phyloP scores from a whole-genome alignment of 2,329 filamentous ascomycete species.

The Pyrenochaeta sp. region DNA sequence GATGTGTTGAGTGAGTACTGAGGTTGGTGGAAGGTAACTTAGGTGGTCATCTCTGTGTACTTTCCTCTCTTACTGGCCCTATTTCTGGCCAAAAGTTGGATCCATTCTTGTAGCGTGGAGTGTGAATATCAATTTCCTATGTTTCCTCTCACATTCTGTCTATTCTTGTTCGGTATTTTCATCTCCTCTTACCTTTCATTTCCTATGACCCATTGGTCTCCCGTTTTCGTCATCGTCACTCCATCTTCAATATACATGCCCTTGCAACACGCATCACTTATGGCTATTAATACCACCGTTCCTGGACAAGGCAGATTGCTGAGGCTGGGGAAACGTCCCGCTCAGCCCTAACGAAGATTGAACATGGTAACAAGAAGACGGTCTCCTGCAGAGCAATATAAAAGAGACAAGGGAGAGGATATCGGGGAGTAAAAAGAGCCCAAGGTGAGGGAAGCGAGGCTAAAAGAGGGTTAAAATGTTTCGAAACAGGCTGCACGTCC shows the following conservation, averaged over 20 bases:
- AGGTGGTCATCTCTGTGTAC: not conserved
- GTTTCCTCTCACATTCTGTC: not conserved
- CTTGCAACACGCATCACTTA: conserved; percentile 2
- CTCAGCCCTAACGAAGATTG: conserved; percentile 14
- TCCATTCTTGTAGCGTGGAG: not conserved
- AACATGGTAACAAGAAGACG: conserved; percentile 2
- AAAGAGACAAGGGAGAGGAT: conserved; percentile 15
- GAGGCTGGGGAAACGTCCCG: not conserved
- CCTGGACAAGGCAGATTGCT: conserved; percentile 8
- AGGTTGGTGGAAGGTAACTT: not conserved
- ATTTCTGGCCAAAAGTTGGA: not conserved
- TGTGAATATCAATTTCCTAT: not conserved
- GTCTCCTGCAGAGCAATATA: conserved; percentile 28
- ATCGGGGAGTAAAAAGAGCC: conserved; percentile 3
- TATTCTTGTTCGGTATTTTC: not conserved
- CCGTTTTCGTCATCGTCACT: not conserved
- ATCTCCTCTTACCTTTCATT: not conserved
- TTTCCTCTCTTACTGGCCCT: not conserved
- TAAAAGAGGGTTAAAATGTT: conserved; percentile 37
- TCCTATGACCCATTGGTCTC: not conserved
- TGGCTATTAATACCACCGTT: conserved; percentile 13
- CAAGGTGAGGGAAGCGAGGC: conserved; percentile 20
- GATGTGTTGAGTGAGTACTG: conserved; percentile 25
- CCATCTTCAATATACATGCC: not conserved
- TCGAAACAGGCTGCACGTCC: conserved; percentile 30